Evolutionary conservation across 768 basidiomycete genomes (phyloP).

Genomic region (Boletus insuetus): DNA sequence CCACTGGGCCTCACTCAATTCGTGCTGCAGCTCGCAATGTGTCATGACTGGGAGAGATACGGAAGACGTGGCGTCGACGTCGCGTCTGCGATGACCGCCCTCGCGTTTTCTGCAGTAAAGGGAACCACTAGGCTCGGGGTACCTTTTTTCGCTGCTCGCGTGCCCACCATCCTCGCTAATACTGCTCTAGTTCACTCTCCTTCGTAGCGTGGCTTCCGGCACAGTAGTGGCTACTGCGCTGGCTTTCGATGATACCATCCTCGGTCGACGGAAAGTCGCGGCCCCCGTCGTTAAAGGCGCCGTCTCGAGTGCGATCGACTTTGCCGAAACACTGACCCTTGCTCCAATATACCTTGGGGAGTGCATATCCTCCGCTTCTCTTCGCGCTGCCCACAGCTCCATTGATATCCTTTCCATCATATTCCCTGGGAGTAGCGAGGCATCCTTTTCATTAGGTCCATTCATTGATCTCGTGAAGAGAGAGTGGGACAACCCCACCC

Average conservation of each 20-base stretch:
- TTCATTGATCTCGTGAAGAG: slow-evolving; percentile 78
- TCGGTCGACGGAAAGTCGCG: slow-evolving; percentile 58
- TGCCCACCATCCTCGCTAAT: slow-evolving; percentile 7
- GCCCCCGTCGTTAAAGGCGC: slow-evolving; percentile 56
- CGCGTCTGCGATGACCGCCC: slow-evolving; percentile 58
- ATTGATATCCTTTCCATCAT: slow-evolving; percentile 71
- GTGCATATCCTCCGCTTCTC: slow-evolving; percentile 71
- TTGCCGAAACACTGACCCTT: slow-evolving; percentile 70
- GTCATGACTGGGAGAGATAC: slow-evolving; percentile 39
- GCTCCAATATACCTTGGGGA: slow-evolving; percentile 74
- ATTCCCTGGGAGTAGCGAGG: slow-evolving; percentile 74
- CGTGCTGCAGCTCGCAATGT: slow-evolving; percentile 20
- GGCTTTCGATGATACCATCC: slow-evolving; percentile 63
- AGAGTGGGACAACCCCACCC: slow-evolving; percentile 64
- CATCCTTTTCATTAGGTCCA: slow-evolving; percentile 76
- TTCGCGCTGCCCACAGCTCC: slow-evolving; percentile 71
- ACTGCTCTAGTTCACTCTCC: slow-evolving; percentile 60
- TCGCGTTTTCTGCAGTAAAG: slow-evolving; percentile 69
- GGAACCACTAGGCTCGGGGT: slow-evolving; percentile 68
- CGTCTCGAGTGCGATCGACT: slow-evolving; percentile 56
- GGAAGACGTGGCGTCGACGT: slow-evolving; percentile 61
- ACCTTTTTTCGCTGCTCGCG: slow-evolving; percentile 7
- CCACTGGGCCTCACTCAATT: slow-evolving; percentile 4
- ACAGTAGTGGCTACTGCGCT: slow-evolving; percentile 58
- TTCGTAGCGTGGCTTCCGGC: slow-evolving; percentile 56